Evolutionary conservation across 2,329 filamentous ascomycete species (phyloP).

Genomic region (Zymoseptoria passerinii): DNA sequence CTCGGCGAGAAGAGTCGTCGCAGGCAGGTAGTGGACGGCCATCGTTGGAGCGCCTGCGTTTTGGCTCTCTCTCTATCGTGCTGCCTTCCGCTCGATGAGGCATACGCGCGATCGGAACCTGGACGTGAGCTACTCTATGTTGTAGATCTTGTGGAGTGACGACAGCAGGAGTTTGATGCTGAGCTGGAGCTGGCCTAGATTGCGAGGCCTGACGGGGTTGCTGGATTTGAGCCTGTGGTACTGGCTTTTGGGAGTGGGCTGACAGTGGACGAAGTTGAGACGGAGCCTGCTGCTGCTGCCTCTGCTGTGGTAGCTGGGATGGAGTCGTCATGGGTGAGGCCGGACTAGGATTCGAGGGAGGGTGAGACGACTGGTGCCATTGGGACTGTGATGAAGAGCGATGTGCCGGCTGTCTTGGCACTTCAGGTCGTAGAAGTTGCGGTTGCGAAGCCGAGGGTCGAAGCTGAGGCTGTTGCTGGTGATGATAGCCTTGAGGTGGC

Average conservation of each 20-base stretch:
- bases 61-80: conserved; percentile 14
- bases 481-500: conserved; percentile 7
- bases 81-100: conserved; percentile 1
- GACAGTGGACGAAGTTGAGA: conserved; percentile 1
- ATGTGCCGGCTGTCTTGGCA: background rate
- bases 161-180: background rate
- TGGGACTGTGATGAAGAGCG: conserved; percentile 3
- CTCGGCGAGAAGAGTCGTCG: conserved; percentile 1
- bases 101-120: conserved; percentile 10
- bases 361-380: conserved; percentile 1
- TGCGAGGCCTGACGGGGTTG: background rate
- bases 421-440: conserved; percentile 1
- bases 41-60: conserved; percentile 27
- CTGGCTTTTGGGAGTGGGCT: background rate
- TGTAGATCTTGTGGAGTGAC: conserved; percentile 4
- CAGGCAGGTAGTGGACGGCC: conserved; percentile 16
- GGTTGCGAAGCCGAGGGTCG: conserved; percentile 1
- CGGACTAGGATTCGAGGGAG: background rate
- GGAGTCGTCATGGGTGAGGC: background rate
- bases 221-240: background rate
- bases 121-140: conserved; percentile 16
- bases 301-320: background rate
- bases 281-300: conserved; percentile 2
- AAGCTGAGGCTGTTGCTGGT: conserved; percentile 10
- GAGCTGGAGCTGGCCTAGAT: background rate